Conservation (phyloP, 2,329 filamentous ascomycete species). For the Scedosporium apiospermum region DNA sequence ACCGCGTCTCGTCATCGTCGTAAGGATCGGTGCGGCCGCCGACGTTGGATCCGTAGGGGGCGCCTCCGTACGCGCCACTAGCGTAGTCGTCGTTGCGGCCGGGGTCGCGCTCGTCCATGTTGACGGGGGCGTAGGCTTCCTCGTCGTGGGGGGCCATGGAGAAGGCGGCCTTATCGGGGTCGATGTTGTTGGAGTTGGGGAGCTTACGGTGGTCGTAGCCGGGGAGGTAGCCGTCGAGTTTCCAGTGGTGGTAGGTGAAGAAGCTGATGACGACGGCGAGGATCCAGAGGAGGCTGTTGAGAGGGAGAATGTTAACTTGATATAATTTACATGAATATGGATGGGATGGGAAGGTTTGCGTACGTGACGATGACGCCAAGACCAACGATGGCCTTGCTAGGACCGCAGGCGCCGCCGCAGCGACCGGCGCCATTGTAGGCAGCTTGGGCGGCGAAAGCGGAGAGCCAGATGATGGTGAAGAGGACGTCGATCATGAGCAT, state of each 20-base stretch:
- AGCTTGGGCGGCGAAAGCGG: constrained; percentile 56
- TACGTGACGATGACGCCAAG: constrained; percentile 55
- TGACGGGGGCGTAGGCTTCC: constrained; percentile 53
- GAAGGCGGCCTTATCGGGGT: constrained; percentile 61
- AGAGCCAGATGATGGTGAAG: constrained; percentile 54
- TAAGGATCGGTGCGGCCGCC: constrained; percentile 14
- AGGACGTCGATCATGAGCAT: constrained; percentile 50
- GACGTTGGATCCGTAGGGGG: constrained; percentile 16
- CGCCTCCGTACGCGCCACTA: constrained; percentile 24
- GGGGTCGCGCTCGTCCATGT: constrained; percentile 43
- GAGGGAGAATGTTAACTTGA: constrained; percentile 9
- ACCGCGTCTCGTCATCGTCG: constrained; percentile 27
- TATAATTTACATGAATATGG: background rate
- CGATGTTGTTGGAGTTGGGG: constrained; percentile 41
- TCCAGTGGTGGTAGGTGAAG: constrained; percentile 53
- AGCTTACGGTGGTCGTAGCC: constrained; percentile 45
- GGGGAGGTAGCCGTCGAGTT: constrained; percentile 48
- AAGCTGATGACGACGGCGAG: constrained; percentile 45
- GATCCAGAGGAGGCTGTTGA: constrained; percentile 43
- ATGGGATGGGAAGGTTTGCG: constrained; percentile 15
- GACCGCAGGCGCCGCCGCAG: constrained; percentile 46
- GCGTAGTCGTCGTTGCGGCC: constrained; percentile 21
- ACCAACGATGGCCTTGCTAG: constrained; percentile 54
- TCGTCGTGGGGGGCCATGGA: constrained; percentile 59
- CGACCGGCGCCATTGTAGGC: constrained; percentile 48